Percentiles rank a stretch among this genome's conserved stretches.
Conservation (phyloP, 176 grass and related monocot genomes). For the Carex parvula region DNA sequence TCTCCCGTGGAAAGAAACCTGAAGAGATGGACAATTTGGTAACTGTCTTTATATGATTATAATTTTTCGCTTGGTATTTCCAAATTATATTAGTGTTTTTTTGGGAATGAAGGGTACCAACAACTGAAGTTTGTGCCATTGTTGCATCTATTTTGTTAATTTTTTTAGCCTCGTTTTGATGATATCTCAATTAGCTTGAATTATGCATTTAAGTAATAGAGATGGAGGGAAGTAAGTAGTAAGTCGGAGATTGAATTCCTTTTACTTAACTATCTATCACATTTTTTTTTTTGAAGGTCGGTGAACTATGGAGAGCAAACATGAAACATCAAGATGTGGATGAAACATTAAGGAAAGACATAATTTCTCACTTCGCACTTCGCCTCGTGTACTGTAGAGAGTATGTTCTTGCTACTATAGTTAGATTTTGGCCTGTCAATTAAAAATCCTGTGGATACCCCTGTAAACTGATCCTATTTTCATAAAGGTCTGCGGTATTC, state of each 20-base stretch:
- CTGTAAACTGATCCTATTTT: neutral
- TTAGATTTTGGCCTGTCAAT: neutral
- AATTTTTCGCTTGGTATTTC: neutral
- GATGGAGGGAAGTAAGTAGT: neutral
- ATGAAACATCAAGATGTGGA: conserved; percentile 89
- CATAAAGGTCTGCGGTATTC: neutral
- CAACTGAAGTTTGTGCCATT: neutral
- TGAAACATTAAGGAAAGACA: conserved; percentile 80
- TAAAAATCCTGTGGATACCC: neutral
- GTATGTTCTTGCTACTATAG: conserved; percentile 40
- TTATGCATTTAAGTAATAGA: neutral
- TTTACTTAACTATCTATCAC: neutral
- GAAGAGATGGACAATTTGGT: conserved; percentile 96
- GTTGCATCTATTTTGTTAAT: neutral
- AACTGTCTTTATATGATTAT: neutral
- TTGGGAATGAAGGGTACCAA: neutral
- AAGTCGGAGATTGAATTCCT: neutral
- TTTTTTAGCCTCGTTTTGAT: neutral
- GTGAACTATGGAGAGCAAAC: conserved; percentile 60
- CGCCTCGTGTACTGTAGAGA: conserved; percentile 99
- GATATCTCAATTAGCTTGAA: neutral
- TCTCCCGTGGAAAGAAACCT: conserved; percentile 73
- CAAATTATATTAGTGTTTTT: neutral
- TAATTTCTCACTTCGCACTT: conserved; percentile 93
- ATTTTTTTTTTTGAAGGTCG: conserved; percentile 38